phyloP scores from a whole-genome alignment of 805 yeast genomes.

The Metschnikowia bowlesiae region DNA sequence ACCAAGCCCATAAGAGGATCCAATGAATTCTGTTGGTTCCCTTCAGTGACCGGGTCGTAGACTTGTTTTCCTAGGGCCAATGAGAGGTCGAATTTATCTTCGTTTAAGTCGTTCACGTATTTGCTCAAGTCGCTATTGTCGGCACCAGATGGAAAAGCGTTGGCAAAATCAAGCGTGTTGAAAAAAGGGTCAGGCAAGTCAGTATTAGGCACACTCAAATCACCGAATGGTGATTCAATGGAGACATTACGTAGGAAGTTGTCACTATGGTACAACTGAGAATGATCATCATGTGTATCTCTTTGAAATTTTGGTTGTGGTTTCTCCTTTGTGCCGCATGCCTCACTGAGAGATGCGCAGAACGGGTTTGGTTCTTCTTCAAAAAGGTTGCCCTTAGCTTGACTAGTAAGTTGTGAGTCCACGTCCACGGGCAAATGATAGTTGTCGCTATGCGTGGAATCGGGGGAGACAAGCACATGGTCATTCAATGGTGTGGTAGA shows the following conservation, averaged over 20 bases:
- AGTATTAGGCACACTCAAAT: neutral
- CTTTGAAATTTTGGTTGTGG: slow-evolving; percentile 55
- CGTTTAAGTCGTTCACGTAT: slow-evolving; percentile 27
- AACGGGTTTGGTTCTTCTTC: slow-evolving; percentile 72
- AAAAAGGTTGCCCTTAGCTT: slow-evolving; percentile 27
- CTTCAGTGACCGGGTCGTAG: slow-evolving; percentile 9
- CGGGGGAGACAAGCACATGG: slow-evolving; percentile 31
- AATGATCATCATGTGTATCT: slow-evolving; percentile 3
- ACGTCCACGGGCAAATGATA: slow-evolving; percentile 10
- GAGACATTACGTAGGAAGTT: slow-evolving; percentile 3
- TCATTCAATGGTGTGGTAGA: slow-evolving; percentile 39
- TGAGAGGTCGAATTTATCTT: slow-evolving; percentile 49
- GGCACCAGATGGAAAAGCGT: neutral
- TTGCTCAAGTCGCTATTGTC: neutral
- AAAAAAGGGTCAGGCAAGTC: slow-evolving; percentile 1
- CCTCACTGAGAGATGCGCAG: slow-evolving; percentile 70
- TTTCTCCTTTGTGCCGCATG: slow-evolving; percentile 71
- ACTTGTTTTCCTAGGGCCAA: slow-evolving; percentile 41
- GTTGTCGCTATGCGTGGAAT: slow-evolving; percentile 20
- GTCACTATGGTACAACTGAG: slow-evolving; percentile 5
- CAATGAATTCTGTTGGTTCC: slow-evolving; percentile 15
- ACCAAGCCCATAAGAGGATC: slow-evolving; percentile 44
- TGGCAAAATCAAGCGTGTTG: neutral
- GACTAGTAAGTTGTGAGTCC: slow-evolving; percentile 15
- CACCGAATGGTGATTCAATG: neutral